These are phyloP conservation scores for Kalmusia sp. DNA, from an alignment of 2,329 filamentous ascomycete genomes.

Conservation along the genomic window DNA sequence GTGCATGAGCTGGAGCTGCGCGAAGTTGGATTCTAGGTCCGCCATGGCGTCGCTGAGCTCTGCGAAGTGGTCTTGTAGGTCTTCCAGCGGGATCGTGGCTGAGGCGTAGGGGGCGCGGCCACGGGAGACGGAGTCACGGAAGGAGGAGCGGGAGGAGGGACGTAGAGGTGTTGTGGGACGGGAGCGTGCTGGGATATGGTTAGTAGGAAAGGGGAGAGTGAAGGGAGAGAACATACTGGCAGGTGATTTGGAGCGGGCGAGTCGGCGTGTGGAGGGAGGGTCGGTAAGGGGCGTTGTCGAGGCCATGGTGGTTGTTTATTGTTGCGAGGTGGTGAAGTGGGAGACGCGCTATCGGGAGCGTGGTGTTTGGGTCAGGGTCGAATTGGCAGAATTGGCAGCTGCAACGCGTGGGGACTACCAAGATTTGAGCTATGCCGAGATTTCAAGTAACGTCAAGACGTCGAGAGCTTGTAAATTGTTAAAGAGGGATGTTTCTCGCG, in stretches of 20 bases:
- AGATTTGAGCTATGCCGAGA: no score
- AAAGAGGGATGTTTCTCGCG: background rate
- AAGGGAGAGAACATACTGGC: no score
- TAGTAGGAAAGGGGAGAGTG: no score
- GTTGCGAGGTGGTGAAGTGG: conserved; percentile 25
- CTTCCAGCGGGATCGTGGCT: conserved; percentile 74
- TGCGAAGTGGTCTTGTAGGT: conserved; percentile 87
- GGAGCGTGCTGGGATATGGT: no score
- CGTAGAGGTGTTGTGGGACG: conserved; percentile 92
- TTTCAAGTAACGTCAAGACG: no score
- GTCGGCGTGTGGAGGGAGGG: conserved; percentile 40
- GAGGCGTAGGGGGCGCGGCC: conserved; percentile 56
- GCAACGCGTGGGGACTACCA: background rate
- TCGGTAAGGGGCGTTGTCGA: conserved; percentile 27
- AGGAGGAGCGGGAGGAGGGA: conserved; percentile 85
- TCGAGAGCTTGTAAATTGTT: background rate
- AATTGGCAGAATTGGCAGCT: background rate
- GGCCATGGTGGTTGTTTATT: conserved; percentile 27
- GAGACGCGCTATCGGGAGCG: background rate
- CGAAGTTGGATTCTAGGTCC: conserved; percentile 95
- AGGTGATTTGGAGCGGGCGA: conserved; percentile 59
- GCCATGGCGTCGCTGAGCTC: conserved; percentile 94
- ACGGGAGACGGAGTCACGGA: conserved; percentile 64
- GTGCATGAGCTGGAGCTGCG: conserved; percentile 96
- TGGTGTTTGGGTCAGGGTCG: background rate